Evolutionary conservation across 768 basidiomycete species (phyloP).

Genomic region (Crucibulum laeve): DNA sequence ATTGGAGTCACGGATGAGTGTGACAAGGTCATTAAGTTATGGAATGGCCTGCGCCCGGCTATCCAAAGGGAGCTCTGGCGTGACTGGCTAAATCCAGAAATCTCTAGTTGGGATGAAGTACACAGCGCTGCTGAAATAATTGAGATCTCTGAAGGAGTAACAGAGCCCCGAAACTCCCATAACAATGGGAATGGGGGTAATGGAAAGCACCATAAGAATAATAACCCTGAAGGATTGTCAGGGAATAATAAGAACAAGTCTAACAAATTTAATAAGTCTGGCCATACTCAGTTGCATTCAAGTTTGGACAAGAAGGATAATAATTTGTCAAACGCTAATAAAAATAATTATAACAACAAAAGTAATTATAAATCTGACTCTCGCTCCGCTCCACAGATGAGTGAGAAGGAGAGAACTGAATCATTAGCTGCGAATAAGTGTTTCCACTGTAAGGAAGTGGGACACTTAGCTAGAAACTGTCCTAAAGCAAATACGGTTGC

Average conservation of each 20-base stretch:
- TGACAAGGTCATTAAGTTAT: conserved; percentile 28
- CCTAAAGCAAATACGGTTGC: conserved; percentile 10
- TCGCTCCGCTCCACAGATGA: not conserved
- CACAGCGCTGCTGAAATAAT: conserved; percentile 21
- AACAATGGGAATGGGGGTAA: too few species aligned
- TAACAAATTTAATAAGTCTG: too few species aligned
- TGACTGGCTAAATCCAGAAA: conserved; percentile 22
- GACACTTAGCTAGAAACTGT: conserved; percentile 18
- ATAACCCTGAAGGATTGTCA: too few species aligned
- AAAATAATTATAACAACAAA: too few species aligned
- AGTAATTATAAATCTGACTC: too few species aligned
- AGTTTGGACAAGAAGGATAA: too few species aligned
- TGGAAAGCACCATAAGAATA: too few species aligned
- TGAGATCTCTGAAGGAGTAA: too few species aligned
- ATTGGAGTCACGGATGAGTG: conserved; percentile 22
- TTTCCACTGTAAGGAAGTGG: conserved; percentile 15
- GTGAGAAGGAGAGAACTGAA: conserved; percentile 12
- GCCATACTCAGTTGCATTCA: too few species aligned
- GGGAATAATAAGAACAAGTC: too few species aligned
- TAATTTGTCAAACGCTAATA: too few species aligned
- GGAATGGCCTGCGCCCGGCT: conserved; percentile 19
- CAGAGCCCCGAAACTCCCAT: too few species aligned
- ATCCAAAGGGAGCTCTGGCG: conserved; percentile 25
- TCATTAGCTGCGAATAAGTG: conserved; percentile 13
- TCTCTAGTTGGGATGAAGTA: conserved; percentile 19